Base-by-base conservation (phyloP, 257 asterid genomes). In the Gentiana macrophylla region DNA sequence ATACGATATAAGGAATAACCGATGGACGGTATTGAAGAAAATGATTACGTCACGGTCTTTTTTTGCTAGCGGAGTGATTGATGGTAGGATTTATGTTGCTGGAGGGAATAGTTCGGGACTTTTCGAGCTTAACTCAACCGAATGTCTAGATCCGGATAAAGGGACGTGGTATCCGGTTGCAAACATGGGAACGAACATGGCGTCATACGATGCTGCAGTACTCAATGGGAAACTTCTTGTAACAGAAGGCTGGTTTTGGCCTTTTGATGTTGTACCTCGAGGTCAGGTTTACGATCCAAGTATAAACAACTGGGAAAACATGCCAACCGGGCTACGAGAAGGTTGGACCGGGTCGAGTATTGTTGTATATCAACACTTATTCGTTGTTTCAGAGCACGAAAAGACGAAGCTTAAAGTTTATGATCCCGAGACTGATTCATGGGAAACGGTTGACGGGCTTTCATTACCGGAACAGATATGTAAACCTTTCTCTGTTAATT, bases 231-330 rank as follows among this genome's bases (percentile, higher is more conserved):
- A 87, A 80, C 90, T 91, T 70, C 79, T 87, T 0, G 90, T 85
- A 8, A 91, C 98, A 0, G 98, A 91, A 70, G 98, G 98, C 36
- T 91, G 98, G 98, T 87, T 87, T 75, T 91, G 98, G 98, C 98
- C 98, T 1, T 91, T 91, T 56, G 83, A 84, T 41, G 93, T 83
- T 3, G 94, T 79, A 1, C 98, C 98, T 0, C 73, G 97, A 52
- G 98, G 98, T 7, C 96, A 91, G 64, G 70, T 91, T 65, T 91
- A 87, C 24, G 93, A 91, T 64, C 97, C 98, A 2, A 35, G 38
- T 50, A 78, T 83, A 0, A 75, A 85, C 74, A 72, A 67, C 36
- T 91, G 98, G 98, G 97, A 78, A 72, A 63, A 71, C 44, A 91
- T 91, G 98, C 81, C 94, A 41, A 51, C 71, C 33, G 98, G 98